A percentile compares a stretch with the other conserved stretches of the same genome.
Conservation (phyloP, 1,139 yeast genomes). For the Scheffersomyces lignicola region DNA sequence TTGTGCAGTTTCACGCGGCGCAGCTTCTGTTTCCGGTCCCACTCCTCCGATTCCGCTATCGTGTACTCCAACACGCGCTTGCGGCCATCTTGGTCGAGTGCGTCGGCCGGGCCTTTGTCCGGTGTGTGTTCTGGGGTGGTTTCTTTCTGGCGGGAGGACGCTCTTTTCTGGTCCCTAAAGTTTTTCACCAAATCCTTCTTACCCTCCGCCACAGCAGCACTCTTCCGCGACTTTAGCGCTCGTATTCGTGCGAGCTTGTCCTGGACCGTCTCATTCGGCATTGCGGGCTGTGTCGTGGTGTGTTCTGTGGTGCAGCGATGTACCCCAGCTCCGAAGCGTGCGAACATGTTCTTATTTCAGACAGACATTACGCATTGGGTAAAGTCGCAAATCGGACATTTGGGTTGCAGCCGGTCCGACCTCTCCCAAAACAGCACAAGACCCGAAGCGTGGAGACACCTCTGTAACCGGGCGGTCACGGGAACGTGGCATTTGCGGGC, state of each 20-base stretch:
- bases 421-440: too few species aligned
- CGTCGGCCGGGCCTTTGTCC: not conserved
- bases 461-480: too few species aligned
- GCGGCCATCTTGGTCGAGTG: not conserved
- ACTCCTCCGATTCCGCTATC: slow-evolving; percentile 64
- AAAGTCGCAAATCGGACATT: too few species aligned
- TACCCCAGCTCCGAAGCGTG: too few species aligned
- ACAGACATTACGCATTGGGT: too few species aligned
- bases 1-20: slow-evolving; percentile 15
- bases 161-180: slow-evolving; percentile 13
- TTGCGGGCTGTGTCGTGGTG: too few species aligned
- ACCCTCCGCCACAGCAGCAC: not conserved
- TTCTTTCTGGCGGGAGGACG: slow-evolving; percentile 9
- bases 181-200: slow-evolving; percentile 10
- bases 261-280: not conserved
- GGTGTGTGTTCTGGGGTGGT: slow-evolving; percentile 11
- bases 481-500: too few species aligned
- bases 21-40: slow-evolving; percentile 49
- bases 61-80: slow-evolving; percentile 39
- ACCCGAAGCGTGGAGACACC: too few species aligned
- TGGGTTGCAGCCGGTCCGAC: too few species aligned
- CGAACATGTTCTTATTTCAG: too few species aligned
- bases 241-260: not conserved
- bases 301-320: too few species aligned
- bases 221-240: not conserved